Evolutionary conservation across 305 asterid genomes (phyloP).

Genomic region (Fraxinus baroniana): DNA sequence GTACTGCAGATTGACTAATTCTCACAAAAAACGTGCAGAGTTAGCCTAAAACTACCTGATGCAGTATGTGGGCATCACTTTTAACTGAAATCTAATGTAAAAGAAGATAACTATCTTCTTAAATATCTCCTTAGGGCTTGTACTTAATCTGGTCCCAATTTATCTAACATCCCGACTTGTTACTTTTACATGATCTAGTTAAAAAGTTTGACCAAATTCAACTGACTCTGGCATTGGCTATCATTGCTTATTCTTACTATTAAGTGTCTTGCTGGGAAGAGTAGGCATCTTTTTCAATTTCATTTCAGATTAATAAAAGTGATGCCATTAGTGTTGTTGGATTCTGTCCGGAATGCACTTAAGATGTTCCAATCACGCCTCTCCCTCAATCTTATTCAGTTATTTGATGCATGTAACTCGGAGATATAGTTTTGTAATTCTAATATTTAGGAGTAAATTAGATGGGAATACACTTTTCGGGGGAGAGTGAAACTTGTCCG

Average conservation of each 20-base stretch:
- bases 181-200: not conserved
- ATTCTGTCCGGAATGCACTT: not conserved
- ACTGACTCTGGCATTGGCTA: not conserved
- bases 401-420: not conserved
- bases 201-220: not conserved
- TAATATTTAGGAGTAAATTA: not conserved
- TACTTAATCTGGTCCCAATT: not conserved
- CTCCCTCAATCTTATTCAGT: slow-evolving; percentile 2
- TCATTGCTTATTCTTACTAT: not conserved
- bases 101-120: not conserved
- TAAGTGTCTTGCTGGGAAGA: not conserved
- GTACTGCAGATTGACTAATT: not conserved
- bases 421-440: slow-evolving; percentile 10
- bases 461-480: too few species aligned
- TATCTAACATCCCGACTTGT: not conserved
- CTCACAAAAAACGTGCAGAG: not conserved
- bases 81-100: not conserved
- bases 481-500: too few species aligned
- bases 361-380: not conserved
- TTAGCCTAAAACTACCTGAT: not conserved
- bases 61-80: not conserved
- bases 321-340: not conserved
- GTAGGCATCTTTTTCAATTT: not conserved
- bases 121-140: not conserved
- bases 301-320: not conserved